A percentile compares a stretch with the other conserved stretches of the same genome.
Conservation (phyloP, 345 rosid genomes). For the Dipteronia dyeriana region DNA sequence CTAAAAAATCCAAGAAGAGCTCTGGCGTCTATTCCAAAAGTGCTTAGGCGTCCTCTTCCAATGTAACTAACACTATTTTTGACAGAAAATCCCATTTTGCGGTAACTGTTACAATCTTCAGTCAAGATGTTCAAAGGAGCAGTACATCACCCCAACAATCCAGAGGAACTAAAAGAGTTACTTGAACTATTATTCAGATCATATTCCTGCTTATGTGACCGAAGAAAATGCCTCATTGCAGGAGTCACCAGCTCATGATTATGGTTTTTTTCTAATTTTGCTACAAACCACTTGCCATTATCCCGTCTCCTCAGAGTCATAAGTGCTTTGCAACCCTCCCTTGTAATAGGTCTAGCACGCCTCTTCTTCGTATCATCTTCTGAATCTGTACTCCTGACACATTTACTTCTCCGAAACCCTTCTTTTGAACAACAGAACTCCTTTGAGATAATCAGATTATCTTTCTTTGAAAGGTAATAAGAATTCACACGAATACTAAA, state of each 20-base stretch:
- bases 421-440: constrained; percentile 34
- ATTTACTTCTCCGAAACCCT: constrained; percentile 27
- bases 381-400: constrained; percentile 5
- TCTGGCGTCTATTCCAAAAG: constrained; percentile 32
- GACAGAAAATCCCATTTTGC: constrained; percentile 24
- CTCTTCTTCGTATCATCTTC: constrained; percentile 22
- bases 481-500: constrained; percentile 35
- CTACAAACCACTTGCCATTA: constrained; percentile 29
- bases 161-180: constrained; percentile 13
- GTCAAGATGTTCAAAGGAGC: constrained; percentile 4
- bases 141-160: background rate
- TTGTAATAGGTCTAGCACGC: constrained; percentile 30
- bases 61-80: constrained; percentile 18
- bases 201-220: constrained; percentile 25
- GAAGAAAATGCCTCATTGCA: constrained; percentile 30
- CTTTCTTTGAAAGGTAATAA: constrained; percentile 34
- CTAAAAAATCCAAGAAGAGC: constrained; percentile 31
- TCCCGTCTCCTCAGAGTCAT: constrained; percentile 31
- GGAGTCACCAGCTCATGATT: constrained; percentile 32
- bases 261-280: constrained; percentile 32
- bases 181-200: constrained; percentile 19
- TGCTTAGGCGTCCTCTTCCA: constrained; percentile 30
- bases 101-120: constrained; percentile 23
- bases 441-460: constrained; percentile 28
- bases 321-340: constrained; percentile 34